Conservation (phyloP, 176 grass and related monocot genomes). For the Ampelocalamus luodianensis region DNA sequence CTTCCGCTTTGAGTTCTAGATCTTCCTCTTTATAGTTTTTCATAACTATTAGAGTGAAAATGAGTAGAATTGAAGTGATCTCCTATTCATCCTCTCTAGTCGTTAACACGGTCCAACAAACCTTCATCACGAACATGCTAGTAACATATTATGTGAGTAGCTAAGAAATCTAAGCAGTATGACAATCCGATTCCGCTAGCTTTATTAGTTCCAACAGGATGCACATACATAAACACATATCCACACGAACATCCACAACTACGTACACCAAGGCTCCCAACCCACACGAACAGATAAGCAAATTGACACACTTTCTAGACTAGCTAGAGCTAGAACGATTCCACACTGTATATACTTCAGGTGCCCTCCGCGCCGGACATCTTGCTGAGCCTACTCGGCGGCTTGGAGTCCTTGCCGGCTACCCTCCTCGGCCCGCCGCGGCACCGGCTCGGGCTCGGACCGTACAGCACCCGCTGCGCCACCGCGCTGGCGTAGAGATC, state of each 20-base stretch:
- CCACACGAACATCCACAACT: background rate
- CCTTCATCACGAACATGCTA: too few species aligned
- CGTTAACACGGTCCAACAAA: too few species aligned
- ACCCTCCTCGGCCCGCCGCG: slow-evolving; percentile 27
- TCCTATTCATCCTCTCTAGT: too few species aligned
- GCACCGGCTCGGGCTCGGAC: slow-evolving; percentile 32
- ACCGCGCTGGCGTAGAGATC: slow-evolving; percentile 57
- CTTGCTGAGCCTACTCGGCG: slow-evolving; percentile 73
- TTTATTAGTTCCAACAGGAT: background rate
- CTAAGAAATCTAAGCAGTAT: too few species aligned
- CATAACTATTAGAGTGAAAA: too few species aligned
- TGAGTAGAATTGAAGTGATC: too few species aligned
- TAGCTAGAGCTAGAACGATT: background rate
- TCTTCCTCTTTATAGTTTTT: too few species aligned
- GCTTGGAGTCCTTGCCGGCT: slow-evolving; percentile 34
- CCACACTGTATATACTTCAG: background rate
- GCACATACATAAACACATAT: background rate
- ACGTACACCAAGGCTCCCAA: background rate
- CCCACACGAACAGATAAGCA: background rate
- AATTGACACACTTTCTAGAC: background rate
- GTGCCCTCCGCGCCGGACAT: slow-evolving; percentile 53
- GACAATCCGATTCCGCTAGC: background rate
- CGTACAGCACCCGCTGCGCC: slow-evolving; percentile 63
- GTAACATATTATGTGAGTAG: too few species aligned
- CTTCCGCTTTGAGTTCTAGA: too few species aligned